Conservation (phyloP, 768 basidiomycete species). For the Rossbeevera mucosa region DNA sequence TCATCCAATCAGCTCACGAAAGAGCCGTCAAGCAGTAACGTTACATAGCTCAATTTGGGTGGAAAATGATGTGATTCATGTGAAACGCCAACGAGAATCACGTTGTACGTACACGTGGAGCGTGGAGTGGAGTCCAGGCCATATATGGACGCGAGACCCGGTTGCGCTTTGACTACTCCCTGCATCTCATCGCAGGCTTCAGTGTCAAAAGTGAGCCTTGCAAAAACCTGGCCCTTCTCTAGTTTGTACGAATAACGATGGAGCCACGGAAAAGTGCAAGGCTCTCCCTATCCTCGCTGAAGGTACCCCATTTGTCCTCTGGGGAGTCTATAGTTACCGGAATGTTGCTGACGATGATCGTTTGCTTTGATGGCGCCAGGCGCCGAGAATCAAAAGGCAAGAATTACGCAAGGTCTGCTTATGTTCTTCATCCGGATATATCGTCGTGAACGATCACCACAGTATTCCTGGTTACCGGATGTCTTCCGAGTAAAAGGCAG, state of each 20-base stretch:
- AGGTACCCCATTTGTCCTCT: conserved; percentile 15
- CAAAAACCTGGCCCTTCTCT: neutral
- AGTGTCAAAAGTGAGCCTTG: neutral
- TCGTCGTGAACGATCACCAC: neutral
- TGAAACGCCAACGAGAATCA: no score
- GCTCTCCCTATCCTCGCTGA: conserved; percentile 19
- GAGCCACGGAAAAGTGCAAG: conserved; percentile 18
- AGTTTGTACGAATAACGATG: conserved; percentile 16
- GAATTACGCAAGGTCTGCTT: conserved; percentile 46
- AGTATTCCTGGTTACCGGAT: conserved; percentile 91
- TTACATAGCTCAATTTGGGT: no score
- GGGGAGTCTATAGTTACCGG: neutral
- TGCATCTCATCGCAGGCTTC: neutral
- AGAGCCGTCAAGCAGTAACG: no score
- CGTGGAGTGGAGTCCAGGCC: no score
- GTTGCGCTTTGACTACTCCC: neutral
- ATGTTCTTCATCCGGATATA: neutral
- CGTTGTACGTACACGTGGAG: no score
- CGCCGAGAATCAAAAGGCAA: conserved; percentile 46
- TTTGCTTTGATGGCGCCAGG: conserved; percentile 19
- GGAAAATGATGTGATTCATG: no score
- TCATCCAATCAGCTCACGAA: no score
- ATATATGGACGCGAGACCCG: neutral
- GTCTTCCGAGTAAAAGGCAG: conserved; percentile 81
- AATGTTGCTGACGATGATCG: neutral